phyloP scores from a whole-genome alignment of 805 yeast genomes.

The Yarrowia osloensis region DNA sequence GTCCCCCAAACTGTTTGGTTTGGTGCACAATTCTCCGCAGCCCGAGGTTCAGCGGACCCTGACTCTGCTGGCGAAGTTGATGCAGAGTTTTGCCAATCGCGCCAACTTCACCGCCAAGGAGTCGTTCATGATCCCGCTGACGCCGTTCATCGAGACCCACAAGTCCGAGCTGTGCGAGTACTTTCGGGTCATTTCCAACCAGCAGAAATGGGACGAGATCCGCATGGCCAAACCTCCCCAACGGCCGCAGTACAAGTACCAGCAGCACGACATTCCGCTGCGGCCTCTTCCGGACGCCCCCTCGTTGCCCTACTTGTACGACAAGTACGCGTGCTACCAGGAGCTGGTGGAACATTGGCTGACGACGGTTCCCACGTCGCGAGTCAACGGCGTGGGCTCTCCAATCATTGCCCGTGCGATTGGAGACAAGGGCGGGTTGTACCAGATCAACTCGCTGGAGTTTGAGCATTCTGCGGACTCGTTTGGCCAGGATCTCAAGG shows the following conservation, averaged over 20 bases:
- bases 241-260: slow-evolving; percentile 6
- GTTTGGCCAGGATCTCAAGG: slow-evolving; percentile 20
- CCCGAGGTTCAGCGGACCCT: slow-evolving; percentile 74
- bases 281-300: slow-evolving; percentile 6
- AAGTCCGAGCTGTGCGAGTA: not conserved
- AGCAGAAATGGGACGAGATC: slow-evolving; percentile 1
- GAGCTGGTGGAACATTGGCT: slow-evolving; percentile 23
- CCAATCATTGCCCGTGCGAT: slow-evolving; percentile 14
- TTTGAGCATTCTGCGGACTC: slow-evolving; percentile 11
- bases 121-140: slow-evolving; percentile 33
- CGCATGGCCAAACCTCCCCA: not conserved
- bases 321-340: slow-evolving; percentile 22
- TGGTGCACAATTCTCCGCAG: slow-evolving; percentile 69
- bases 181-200: slow-evolving; percentile 17
- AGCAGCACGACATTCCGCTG: not conserved
- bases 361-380: slow-evolving; percentile 2
- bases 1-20: slow-evolving; percentile 81
- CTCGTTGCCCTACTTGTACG: not conserved
- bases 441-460: slow-evolving; percentile 25
- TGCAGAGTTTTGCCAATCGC: slow-evolving; percentile 55
- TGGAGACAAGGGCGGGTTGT: slow-evolving; percentile 21
- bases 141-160: slow-evolving; percentile 5
- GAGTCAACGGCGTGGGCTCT: slow-evolving; percentile 21
- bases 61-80: slow-evolving; percentile 73
- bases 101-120: slow-evolving; percentile 32